Evolutionary conservation across 2,329 filamentous ascomycete genomes (phyloP).

Genomic region (Coniochaeta sp.): DNA sequence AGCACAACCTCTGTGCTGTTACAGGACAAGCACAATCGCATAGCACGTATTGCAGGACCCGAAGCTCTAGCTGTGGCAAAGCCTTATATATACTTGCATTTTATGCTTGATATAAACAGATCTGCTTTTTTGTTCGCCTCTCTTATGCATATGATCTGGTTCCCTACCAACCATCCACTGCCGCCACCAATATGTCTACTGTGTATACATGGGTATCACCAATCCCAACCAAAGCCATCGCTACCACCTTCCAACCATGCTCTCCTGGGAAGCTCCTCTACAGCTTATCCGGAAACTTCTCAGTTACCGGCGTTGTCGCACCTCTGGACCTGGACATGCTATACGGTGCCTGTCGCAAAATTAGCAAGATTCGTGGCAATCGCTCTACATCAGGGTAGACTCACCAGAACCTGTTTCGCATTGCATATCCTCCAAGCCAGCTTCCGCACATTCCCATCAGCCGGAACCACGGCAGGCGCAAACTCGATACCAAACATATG

Average conservation of each 20-base stretch:
- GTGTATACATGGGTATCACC: neutral
- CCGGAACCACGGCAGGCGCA: conserved; percentile 82
- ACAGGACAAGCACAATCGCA: neutral
- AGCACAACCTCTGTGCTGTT: too few species aligned
- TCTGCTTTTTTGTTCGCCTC: neutral
- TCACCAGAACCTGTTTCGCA: conserved; percentile 87
- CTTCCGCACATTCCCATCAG: conserved; percentile 84
- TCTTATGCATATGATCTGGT: neutral
- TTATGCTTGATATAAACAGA: neutral
- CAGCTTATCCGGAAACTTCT: conserved; percentile 23
- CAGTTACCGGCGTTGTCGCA: conserved; percentile 47
- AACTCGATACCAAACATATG: conserved; percentile 98
- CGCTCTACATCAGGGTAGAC: conserved; percentile 22
- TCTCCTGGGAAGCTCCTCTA: neutral
- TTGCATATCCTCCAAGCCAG: conserved; percentile 92
- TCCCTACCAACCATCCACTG: neutral
- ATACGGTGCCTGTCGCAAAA: conserved; percentile 56
- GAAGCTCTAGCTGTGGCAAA: neutral
- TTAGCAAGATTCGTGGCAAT: neutral
- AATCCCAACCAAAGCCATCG: neutral
- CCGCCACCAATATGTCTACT: neutral
- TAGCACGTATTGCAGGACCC: neutral
- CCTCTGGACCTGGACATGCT: conserved; percentile 62
- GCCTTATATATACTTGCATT: neutral
- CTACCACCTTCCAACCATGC: neutral